Percentiles rank a stretch among this genome's conserved stretches.
Conservation (phyloP, 805 yeast genomes). For the Starmerella asiatica region DNA sequence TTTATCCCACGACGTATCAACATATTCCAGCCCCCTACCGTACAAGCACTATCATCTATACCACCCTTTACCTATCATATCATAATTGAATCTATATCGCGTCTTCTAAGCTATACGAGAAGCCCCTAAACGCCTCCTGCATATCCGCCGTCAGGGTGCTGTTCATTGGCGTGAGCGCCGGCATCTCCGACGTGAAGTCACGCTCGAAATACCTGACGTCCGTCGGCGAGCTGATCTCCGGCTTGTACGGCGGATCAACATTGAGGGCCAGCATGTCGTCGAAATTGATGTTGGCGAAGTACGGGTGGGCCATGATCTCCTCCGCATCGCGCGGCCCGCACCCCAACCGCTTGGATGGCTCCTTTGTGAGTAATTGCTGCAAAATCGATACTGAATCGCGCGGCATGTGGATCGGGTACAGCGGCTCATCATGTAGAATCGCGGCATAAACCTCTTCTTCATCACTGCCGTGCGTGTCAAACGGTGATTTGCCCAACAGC, state of each 20-base stretch:
- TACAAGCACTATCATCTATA: too few species aligned
- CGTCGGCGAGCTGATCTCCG: constrained; percentile 73
- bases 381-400: constrained; percentile 88
- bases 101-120: constrained; percentile 47
- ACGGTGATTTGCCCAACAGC: constrained; percentile 93
- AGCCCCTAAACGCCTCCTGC: constrained; percentile 97
- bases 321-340: constrained; percentile 76
- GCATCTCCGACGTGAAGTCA: constrained; percentile 88
- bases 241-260: constrained; percentile 79
- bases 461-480: constrained; percentile 72
- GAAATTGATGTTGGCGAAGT: constrained; percentile 78
- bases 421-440: constrained; percentile 87
- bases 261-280: constrained; percentile 64
- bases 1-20: too few species aligned
- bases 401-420: constrained; percentile 95
- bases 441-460: constrained; percentile 96
- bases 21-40: too few species aligned
- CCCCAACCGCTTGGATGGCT: constrained; percentile 74
- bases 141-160: constrained; percentile 69
- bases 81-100: constrained; percentile 9
- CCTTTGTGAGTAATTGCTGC: constrained; percentile 82
- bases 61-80: too few species aligned
- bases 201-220: constrained; percentile 89
- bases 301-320: constrained; percentile 92
- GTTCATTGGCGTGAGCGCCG: constrained; percentile 88